Percentiles rank a stretch among this genome's conserved stretches.
Evolutionary conservation across 176 grass and related monocot species (phyloP).

Genomic region (Raddia distichophylla): DNA sequence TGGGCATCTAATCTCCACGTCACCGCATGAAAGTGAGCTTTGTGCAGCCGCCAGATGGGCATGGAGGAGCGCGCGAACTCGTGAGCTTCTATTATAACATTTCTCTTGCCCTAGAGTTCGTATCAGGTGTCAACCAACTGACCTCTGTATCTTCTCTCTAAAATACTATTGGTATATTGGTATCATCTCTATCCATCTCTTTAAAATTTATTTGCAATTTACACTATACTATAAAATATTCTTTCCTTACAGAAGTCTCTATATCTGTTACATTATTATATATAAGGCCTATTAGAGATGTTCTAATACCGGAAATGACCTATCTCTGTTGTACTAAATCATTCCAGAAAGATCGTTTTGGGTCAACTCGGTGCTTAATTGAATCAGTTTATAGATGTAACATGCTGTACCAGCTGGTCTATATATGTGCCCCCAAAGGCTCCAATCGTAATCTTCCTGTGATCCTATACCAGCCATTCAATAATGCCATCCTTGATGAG

Average conservation of each 20-base stretch:
- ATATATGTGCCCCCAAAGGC: too few relatives aligned
- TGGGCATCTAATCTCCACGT: slow-evolving; percentile 1
- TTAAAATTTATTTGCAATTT: too few relatives aligned
- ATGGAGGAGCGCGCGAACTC: not conserved
- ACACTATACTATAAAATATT: too few relatives aligned
- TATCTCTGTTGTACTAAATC: not conserved
- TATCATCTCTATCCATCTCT: too few relatives aligned
- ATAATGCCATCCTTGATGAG: not conserved
- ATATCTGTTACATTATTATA: too few relatives aligned
- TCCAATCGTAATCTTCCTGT: not conserved
- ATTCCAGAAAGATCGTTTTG: not conserved
- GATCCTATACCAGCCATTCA: not conserved
- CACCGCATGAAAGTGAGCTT: not conserved
- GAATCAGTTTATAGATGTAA: not conserved
- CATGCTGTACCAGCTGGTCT: not conserved
- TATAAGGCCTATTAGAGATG: too few relatives aligned
- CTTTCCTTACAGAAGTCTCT: too few relatives aligned
- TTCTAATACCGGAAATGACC: slow-evolving; percentile 8
- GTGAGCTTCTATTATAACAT: not conserved
- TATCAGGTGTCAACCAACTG: not conserved
- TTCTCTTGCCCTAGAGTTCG: not conserved
- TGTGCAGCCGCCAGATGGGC: not conserved
- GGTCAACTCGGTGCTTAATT: not conserved
- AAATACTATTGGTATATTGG: too few relatives aligned
- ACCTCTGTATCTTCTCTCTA: too few relatives aligned